Conservation (phyloP, 2,329 filamentous ascomycete genomes). For the Diaporthe helianthi region DNA sequence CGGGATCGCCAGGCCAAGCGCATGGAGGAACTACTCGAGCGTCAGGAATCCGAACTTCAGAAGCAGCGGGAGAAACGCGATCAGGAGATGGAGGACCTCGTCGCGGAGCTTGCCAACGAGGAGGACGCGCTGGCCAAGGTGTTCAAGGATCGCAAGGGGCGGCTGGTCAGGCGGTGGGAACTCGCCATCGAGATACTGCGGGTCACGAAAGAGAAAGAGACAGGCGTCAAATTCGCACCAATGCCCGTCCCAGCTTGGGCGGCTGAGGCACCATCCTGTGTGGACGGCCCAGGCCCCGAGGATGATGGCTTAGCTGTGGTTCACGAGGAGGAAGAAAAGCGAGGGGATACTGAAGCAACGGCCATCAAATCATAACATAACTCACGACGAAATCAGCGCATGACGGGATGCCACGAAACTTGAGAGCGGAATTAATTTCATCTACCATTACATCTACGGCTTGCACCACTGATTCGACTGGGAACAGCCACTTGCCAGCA, state of each 20-base stretch:
- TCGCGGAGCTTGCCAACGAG: slow-evolving; percentile 56
- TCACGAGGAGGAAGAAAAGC: slow-evolving; percentile 18
- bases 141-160: slow-evolving; percentile 54
- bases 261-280: slow-evolving; percentile 39
- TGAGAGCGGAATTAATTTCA: background rate
- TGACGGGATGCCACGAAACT: background rate
- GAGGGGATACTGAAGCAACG: background rate
- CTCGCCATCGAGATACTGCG: slow-evolving; percentile 60
- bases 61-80: slow-evolving; percentile 53
- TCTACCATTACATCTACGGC: background rate
- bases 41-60: slow-evolving; percentile 60
- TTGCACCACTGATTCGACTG: background rate
- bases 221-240: slow-evolving; percentile 51
- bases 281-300: slow-evolving; percentile 1
- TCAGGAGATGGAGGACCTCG: slow-evolving; percentile 57
- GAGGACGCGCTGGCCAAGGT: slow-evolving; percentile 54
- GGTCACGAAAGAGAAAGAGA: slow-evolving; percentile 56
- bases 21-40: slow-evolving; percentile 64
- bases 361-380: background rate
- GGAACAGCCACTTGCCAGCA: background rate
- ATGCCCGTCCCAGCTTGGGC: slow-evolving; percentile 51
- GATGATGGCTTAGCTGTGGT: slow-evolving; percentile 30
- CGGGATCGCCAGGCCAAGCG: slow-evolving; percentile 68
- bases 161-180: slow-evolving; percentile 58
- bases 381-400: background rate